Evolutionary conservation across 495 filamentous ascomycete species (phyloP), one percentile per base, ranked within the genome.

Genomic region (Lophium mytilinum): DNA sequence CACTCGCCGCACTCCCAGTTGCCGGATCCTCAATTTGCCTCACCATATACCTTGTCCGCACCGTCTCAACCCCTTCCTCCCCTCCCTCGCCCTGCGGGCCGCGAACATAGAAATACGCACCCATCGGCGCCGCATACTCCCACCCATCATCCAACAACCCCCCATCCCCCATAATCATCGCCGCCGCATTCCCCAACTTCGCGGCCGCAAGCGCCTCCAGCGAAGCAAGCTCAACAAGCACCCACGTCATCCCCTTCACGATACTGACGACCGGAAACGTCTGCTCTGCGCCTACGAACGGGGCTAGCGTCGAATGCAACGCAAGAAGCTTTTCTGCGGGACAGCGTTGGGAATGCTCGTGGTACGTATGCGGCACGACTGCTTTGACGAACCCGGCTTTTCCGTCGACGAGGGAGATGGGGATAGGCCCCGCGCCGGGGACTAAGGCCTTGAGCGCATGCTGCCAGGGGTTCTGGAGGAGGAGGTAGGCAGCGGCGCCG

Each of bases 181-280:
- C 10, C 11, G 48, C 24, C 4, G 59, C n/a, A 58, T 58, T 52
- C 51, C 33, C 64, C 33, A 40, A 36, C 21, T 53, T 36, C 0
- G 76, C 68, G 11, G 57, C 42, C 0, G 55, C 69, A 15, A 86
- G 69, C 30, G 71, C 68, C 10, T 74, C 75, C 21, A 82, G 56
- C 17, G 61, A 67, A 0, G 72, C 66, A 19, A 89, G 68, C 45
- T 72, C 63, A 3, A 82, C 71, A 3, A 85, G 69, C 4, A 80
- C 62, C 59, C 85, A 88, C 0, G 78, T 79, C 80, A 89, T 85
- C 15, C 85, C 86, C 50, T 79, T 80, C 4, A 88, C 85, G 33
- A 87, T 80, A 37, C 79, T 84, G 8, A 83, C 76, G 8, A 79
- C 63, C 0, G 80, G 79, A 1, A 72, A 75, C 6, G 71, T 62